Evolutionary conservation across 2,329 filamentous ascomycete species (phyloP).

Genomic region (Epichloe coenophiala): DNA sequence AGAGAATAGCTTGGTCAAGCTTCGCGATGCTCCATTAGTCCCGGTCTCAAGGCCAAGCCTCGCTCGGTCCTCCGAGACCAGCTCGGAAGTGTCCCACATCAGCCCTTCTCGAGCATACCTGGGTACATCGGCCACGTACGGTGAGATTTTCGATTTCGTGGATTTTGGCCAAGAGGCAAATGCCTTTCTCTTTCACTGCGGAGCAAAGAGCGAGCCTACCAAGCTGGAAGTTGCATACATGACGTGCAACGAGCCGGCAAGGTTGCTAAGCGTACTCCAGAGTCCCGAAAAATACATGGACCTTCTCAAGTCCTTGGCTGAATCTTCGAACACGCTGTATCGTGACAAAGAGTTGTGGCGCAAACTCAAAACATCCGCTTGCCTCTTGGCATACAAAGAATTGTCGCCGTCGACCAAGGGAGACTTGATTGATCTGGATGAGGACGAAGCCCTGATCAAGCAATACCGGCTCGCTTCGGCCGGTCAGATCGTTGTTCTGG

Average conservation of each 20-base stretch:
- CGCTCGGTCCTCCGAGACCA: slow-evolving; percentile 21
- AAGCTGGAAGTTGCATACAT: slow-evolving; percentile 73
- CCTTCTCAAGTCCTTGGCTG: slow-evolving; percentile 67
- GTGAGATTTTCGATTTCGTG: slow-evolving; percentile 92
- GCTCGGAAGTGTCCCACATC: slow-evolving; percentile 26
- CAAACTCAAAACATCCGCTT: slow-evolving; percentile 61
- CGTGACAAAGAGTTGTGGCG: slow-evolving; percentile 66
- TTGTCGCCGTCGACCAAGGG: slow-evolving; percentile 33
- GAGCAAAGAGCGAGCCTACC: slow-evolving; percentile 82
- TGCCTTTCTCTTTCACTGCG: slow-evolving; percentile 73
- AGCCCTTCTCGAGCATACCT: slow-evolving; percentile 68
- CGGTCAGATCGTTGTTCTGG: slow-evolving; percentile 60
- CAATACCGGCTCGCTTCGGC: slow-evolving; percentile 69
- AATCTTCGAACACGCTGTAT: slow-evolving; percentile 55
- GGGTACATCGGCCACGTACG: slow-evolving; percentile 56
- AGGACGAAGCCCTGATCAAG: slow-evolving; percentile 52
- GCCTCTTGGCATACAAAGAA: slow-evolving; percentile 75
- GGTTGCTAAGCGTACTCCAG: slow-evolving; percentile 67
- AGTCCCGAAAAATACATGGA: slow-evolving; percentile 76
- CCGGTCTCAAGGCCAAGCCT: slow-evolving; percentile 39
- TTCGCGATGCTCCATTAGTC: slow-evolving; percentile 57
- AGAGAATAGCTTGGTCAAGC: slow-evolving; percentile 40
- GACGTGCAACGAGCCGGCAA: slow-evolving; percentile 70
- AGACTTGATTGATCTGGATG: slow-evolving; percentile 37
- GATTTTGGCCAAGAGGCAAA: slow-evolving; percentile 86